Conservation (phyloP, 495 filamentous ascomycete species). For the Jackrogersella multiformis region DNA sequence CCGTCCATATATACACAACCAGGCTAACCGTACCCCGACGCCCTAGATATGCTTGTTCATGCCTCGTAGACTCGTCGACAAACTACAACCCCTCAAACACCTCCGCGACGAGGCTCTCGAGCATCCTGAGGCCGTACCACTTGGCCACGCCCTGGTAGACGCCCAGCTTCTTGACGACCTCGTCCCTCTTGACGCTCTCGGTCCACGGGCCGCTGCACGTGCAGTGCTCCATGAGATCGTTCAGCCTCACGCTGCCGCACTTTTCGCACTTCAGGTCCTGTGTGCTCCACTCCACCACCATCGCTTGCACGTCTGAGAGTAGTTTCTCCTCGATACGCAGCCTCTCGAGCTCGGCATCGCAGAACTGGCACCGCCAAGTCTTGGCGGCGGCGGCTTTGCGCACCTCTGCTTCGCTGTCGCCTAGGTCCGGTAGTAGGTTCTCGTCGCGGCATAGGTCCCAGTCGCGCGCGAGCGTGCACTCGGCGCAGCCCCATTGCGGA, state of each 20-base stretch:
- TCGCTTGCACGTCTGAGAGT: constrained; percentile 76
- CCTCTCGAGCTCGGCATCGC: constrained; percentile 76
- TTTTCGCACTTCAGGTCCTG: constrained; percentile 89
- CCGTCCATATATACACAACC: background rate
- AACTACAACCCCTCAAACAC: constrained; percentile 56
- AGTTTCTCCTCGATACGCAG: constrained; percentile 84
- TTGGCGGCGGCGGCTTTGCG: constrained; percentile 52
- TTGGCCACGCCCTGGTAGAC: constrained; percentile 78
- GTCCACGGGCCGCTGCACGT: constrained; percentile 87
- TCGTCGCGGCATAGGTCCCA: constrained; percentile 95
- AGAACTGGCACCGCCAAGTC: constrained; percentile 82
- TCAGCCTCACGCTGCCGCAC: constrained; percentile 73
- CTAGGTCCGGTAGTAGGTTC: constrained; percentile 70
- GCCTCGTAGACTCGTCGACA: no score
- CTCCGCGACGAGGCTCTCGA: constrained; percentile 75
- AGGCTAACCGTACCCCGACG: background rate
- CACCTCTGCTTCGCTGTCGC: constrained; percentile 31
- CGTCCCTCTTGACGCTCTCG: constrained; percentile 73
- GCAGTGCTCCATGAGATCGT: constrained; percentile 98
- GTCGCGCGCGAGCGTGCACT: constrained; percentile 87
- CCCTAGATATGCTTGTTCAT: background rate
- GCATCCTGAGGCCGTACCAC: constrained; percentile 81
- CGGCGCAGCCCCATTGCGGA: constrained; percentile 79
- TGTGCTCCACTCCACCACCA: constrained; percentile 81
- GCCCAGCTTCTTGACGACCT: constrained; percentile 68